Base-by-base conservation (phyloP, 495 filamentous ascomycete genomes). In the Penicillium cataractarum region DNA sequence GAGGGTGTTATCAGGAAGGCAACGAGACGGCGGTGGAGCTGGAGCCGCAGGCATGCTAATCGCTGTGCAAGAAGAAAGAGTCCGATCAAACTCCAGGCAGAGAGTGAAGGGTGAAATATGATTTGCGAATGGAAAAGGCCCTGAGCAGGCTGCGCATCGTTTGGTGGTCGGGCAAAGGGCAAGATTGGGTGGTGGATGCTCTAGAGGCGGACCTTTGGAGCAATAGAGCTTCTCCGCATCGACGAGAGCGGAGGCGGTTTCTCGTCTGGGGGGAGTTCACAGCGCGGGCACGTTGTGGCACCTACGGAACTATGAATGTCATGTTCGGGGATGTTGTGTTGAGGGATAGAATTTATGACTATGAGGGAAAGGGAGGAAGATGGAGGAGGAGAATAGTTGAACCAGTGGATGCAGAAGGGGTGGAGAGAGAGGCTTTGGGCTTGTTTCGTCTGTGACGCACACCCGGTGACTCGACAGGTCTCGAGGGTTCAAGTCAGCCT, bases 201-300 rank as follows among this genome's bases (percentile, higher is more conserved):
- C 15, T 27, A 52, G 49, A 19, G 27, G 67, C 64, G 73, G 69
- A 70, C 69, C 65, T 68, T 74, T 55, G 65, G 67, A 70, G 71
- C 66, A 8, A 68, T 15, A 37, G 22, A 76, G 76, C 78, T 80
- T 80, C 77, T 79, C 77, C 78, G 77, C 78, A 81, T 76, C 64
- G 55, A 79, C 65, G 57, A 67, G 54, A 67, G 54, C 40, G 55
- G 65, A 57, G 58, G 42, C 58, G 48, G 53, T 22, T 56, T 48
- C n/a, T n/a, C 29, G 57, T 37, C 44, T 35, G 48, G 60, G 58
- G 44, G 24, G 44, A 29, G 46, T 69, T 68, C 67, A 78, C 72
- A 63, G 70, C 65, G 64, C 71, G 61, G 57, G 65, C 65, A 72
- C 67, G 63, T 65, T 60, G 66, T 71, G 72, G 58, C 55, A 61